phyloP scores from a whole-genome alignment of 169 alveolate species.

The Plasmodium gonderi region DNA sequence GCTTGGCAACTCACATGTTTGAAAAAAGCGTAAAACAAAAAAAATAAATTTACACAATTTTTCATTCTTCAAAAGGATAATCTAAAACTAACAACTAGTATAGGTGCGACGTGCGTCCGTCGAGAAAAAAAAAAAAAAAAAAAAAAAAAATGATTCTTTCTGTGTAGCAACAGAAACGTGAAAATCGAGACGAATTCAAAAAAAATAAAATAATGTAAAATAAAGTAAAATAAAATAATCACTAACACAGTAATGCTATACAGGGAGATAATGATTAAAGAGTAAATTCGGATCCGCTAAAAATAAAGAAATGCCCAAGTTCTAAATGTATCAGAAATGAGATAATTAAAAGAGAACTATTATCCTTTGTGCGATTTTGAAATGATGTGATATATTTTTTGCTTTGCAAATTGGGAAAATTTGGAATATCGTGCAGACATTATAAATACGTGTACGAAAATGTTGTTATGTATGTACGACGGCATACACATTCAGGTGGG shows the following conservation, averaged over 20 bases:
- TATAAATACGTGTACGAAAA: too few relatives aligned
- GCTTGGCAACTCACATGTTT: conserved; percentile 30
- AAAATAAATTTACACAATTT: conserved; percentile 22
- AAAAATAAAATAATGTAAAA: background rate
- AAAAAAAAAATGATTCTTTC: too few relatives aligned
- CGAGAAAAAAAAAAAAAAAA: too few relatives aligned
- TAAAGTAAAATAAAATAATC: background rate
- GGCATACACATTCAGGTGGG: background rate
- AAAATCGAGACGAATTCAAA: background rate
- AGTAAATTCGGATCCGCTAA: background rate
- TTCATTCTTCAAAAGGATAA: conserved; percentile 35
- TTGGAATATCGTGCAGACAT: too few relatives aligned
- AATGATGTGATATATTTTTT: background rate
- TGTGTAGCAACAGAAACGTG: background rate
- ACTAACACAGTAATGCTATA: background rate
- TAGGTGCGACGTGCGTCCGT: background rate
- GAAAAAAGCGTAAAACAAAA: background rate
- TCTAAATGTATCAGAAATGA: background rate
- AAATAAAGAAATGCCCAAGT: too few relatives aligned
- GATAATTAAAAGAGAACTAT: background rate
- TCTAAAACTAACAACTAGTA: background rate
- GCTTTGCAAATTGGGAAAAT: too few relatives aligned
- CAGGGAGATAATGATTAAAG: background rate
- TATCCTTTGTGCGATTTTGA: background rate
- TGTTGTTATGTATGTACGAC: background rate